Percentiles rank a stretch among this genome's conserved stretches.
phyloP scores from a whole-genome alignment of 768 basidiomycete genomes.

The Suillus brevipes region DNA sequence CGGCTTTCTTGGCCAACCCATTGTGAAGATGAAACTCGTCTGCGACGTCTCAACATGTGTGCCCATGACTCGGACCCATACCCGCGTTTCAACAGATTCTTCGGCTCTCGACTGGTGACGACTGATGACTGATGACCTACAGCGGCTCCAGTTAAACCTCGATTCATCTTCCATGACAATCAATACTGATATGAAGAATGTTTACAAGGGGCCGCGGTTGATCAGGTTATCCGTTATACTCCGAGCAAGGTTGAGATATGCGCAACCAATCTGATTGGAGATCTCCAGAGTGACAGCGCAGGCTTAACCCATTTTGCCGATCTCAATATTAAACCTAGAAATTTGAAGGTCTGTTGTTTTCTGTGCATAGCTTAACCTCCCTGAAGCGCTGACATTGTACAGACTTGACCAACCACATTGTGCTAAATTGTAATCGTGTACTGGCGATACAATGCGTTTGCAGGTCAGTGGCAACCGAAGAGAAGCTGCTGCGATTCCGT shows the following conservation, averaged over 20 bases:
- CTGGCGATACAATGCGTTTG: background rate
- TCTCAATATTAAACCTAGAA: background rate
- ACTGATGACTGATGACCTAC: background rate
- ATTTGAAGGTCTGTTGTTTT: background rate
- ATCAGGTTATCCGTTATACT: background rate
- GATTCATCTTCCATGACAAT: background rate
- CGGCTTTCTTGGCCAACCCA: background rate
- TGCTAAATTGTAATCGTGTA: background rate
- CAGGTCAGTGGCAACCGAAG: background rate
- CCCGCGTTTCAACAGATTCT: background rate
- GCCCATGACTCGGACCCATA: background rate
- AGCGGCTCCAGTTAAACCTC: background rate
- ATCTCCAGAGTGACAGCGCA: background rate
- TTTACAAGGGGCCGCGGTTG: background rate
- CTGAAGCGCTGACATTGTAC: too few species aligned
- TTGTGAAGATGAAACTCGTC: background rate
- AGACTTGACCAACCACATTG: background rate
- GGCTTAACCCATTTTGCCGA: background rate
- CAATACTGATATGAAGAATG: background rate
- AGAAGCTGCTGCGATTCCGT: background rate
- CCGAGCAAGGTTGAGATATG: background rate
- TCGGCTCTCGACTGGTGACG: background rate
- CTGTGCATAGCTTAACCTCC: background rate
- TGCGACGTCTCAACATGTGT: background rate
- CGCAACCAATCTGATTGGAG: background rate